Percentiles rank a stretch among this genome's conserved stretches.
These are phyloP conservation scores for Mycena latifolia DNA, from an alignment of 768 basidiomycete genomes.

Conservation along the genomic window DNA sequence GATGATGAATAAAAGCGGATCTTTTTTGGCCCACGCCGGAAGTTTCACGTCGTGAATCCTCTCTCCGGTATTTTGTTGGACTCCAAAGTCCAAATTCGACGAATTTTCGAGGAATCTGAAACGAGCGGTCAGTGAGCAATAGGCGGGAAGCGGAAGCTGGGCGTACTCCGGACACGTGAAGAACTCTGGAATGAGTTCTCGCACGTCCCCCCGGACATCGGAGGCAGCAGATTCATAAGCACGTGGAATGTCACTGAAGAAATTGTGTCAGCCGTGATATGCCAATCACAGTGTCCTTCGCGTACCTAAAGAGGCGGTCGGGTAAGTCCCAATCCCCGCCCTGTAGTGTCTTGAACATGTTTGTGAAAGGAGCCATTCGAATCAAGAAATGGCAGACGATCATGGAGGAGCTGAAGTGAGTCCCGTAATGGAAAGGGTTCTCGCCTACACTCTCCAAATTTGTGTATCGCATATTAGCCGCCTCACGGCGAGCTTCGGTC, in stretches of 20 bases:
- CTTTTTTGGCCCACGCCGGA: constrained; percentile 90
- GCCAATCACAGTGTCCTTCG: background rate
- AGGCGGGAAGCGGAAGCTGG: background rate
- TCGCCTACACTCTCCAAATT: constrained; percentile 86
- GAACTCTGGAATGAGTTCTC: constrained; percentile 94
- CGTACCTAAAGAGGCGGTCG: constrained; percentile 83
- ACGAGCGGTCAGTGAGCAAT: background rate
- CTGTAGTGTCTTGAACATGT: constrained; percentile 95
- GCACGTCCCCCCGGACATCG: constrained; percentile 91
- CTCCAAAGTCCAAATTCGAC: constrained; percentile 83
- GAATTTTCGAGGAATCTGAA: constrained; percentile 86
- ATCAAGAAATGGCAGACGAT: constrained; percentile 96
- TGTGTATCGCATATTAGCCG: constrained; percentile 80
- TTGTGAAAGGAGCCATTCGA: constrained; percentile 89
- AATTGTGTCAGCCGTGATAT: constrained; percentile 7
- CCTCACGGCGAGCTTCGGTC: constrained; percentile 77
- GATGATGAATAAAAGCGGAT: constrained; percentile 85
- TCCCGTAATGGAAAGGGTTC: constrained; percentile 92
- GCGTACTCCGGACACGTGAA: constrained; percentile 85
- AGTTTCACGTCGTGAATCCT: constrained; percentile 89
- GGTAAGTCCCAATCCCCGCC: constrained; percentile 97
- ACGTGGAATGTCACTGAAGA: constrained; percentile 75
- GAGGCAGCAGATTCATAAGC: constrained; percentile 88
- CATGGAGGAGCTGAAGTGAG: constrained; percentile 97
- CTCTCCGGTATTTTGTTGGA: constrained; percentile 79